phyloP scores from a whole-genome alignment of 768 basidiomycete genomes.

The Tubosaeta sp. region DNA sequence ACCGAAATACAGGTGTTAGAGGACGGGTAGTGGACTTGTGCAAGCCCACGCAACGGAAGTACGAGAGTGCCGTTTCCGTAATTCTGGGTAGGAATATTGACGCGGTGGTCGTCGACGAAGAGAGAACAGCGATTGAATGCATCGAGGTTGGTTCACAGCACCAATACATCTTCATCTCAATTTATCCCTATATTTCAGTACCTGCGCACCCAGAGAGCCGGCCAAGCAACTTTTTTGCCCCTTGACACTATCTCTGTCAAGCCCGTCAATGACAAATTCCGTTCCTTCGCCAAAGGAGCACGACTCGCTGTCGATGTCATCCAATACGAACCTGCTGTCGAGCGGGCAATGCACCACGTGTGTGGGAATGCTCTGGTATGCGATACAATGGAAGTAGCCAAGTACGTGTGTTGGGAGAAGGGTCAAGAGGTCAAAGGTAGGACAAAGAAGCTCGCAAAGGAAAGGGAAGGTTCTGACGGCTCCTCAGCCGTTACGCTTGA shows the following conservation, averaged over 20 bases:
- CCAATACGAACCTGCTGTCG: constrained; percentile 75
- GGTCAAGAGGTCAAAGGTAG: constrained; percentile 95
- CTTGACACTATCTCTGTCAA: constrained; percentile 97
- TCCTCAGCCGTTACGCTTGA: constrained; percentile 87
- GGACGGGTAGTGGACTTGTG: constrained; percentile 93
- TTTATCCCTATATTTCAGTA: constrained; percentile 50
- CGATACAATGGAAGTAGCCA: constrained; percentile 91
- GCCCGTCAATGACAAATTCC: constrained; percentile 90
- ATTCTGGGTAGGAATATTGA: constrained; percentile 94
- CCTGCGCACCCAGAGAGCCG: constrained; percentile 90
- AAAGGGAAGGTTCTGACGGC: background rate
- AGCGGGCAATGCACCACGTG: constrained; percentile 93
- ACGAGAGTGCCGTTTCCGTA: constrained; percentile 86
- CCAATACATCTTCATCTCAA: background rate
- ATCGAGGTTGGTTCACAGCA: constrained; percentile 63
- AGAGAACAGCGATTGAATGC: constrained; percentile 95
- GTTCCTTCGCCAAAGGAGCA: constrained; percentile 85
- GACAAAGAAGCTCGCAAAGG: constrained; percentile 43
- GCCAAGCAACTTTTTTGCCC: constrained; percentile 96
- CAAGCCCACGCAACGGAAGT: constrained; percentile 89
- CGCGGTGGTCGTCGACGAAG: constrained; percentile 93
- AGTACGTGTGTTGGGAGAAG: constrained; percentile 88
- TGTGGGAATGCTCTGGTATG: constrained; percentile 95
- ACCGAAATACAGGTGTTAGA: constrained; percentile 60
- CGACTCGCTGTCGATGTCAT: constrained; percentile 85